phyloP scores from a whole-genome alignment of 2,329 filamentous ascomycete genomes.

The Diaporthe vexans region DNA sequence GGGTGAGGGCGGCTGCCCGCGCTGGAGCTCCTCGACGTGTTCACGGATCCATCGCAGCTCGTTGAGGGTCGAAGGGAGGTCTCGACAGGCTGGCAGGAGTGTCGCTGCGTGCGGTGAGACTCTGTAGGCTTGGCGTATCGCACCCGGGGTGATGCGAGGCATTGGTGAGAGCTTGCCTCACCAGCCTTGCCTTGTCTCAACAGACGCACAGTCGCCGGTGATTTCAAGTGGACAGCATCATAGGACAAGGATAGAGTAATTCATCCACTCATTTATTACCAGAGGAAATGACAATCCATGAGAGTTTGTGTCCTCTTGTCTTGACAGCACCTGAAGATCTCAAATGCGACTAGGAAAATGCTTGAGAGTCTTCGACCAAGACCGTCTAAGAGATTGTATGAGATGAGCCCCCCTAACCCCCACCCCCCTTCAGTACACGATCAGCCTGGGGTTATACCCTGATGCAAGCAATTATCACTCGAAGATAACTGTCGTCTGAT shows the following conservation, averaged over 20 bases:
- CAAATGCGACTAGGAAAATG: not conserved
- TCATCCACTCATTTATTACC: not conserved
- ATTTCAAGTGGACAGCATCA: not conserved
- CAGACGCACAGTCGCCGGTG: not conserved
- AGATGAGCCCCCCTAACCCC: not conserved
- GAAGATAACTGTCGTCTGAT: conserved; percentile 2
- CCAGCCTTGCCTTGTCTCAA: not conserved
- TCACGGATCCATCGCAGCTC: conserved; percentile 82
- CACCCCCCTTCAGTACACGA: not conserved
- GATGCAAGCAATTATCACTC: not conserved
- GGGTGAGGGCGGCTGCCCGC: not conserved
- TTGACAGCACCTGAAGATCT: no score
- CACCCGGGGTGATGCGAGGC: conserved; percentile 73
- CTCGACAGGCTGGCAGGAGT: conserved; percentile 75
- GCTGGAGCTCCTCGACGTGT: conserved; percentile 57
- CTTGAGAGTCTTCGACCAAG: not conserved
- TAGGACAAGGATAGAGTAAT: not conserved
- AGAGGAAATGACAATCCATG: no score
- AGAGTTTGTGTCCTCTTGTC: not conserved
- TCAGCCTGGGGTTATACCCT: not conserved
- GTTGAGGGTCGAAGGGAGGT: conserved; percentile 72
- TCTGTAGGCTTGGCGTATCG: conserved; percentile 67
- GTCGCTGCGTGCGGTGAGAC: conserved; percentile 69
- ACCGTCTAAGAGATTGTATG: no score
- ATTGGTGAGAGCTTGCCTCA: conserved; percentile 52